Evolutionary conservation across 805 yeast species (phyloP), one percentile per base, ranked within the genome.

Genomic region (Wickerhamomyces strasburgensis): DNA sequence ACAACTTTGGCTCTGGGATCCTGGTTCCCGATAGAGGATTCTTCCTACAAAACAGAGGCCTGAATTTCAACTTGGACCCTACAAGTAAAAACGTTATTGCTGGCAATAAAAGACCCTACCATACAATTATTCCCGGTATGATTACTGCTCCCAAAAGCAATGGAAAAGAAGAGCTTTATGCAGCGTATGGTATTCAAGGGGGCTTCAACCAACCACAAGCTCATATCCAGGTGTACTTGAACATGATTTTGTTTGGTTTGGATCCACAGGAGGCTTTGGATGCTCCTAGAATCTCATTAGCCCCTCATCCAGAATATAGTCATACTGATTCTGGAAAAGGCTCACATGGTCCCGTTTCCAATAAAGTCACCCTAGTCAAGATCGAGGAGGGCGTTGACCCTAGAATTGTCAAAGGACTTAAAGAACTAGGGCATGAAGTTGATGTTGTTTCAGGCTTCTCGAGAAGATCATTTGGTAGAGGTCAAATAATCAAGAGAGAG

Each of bases 121-220:
- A 85, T 52, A 85, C 95, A 0, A 84, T 84, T 40, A 84, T 84
- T 41, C 94, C 94, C 1, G 85, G 87, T 0, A 72, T 84, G 79
- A 72, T 84, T 21, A 84, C 94, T 11, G 57, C 63, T 3, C 63
- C 62, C 5, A 42, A 46, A 3, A 41, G 39, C 3, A 53, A 55
- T 34, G 62, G 58, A 21, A 43, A 42, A 5, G 68, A 62, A 19
- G 73, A 72, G 19, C 58, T 84, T n/a, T 78, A 68, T 50, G 87
- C 88, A 1, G 62, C 80, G n/a, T 80, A 70, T 48, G 93, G 90
- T 34, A 84, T 81, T 43, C 84, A 83, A 87, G 95, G 95, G 14
- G 94, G 90, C 0, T 84, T 78, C 62, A 83, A 80, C 65, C 95
- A 85, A 57, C 94, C 94, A 3, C 86, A 82, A 49, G 89, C 89